Percentiles rank a stretch among this genome's conserved stretches.
Evolutionary conservation across 164 flowering plant species (phyloP).

Genomic region (Nelumbo lutea): DNA sequence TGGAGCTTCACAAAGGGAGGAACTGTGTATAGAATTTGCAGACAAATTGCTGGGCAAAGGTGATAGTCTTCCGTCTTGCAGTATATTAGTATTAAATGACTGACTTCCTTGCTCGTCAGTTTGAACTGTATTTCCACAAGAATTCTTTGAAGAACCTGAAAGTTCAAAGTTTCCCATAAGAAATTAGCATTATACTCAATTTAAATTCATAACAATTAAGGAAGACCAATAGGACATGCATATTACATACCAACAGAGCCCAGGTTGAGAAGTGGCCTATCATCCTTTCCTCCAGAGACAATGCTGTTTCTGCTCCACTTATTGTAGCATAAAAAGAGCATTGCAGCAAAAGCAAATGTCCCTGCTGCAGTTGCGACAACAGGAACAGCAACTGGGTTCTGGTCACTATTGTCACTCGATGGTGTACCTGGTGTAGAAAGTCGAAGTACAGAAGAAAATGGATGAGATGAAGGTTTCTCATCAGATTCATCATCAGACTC

Average conservation of each 20-base stretch:
- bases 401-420: constrained; percentile 12
- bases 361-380: constrained; percentile 65
- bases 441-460: constrained; percentile 19
- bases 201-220: neutral
- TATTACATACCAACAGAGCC: neutral
- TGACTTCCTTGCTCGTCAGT: constrained; percentile 35
- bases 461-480: constrained; percentile 16
- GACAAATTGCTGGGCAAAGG: constrained; percentile 25
- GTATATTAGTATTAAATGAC: constrained; percentile 21
- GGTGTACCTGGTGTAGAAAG: constrained; percentile 16
- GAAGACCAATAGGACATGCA: neutral
- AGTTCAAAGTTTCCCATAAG: constrained; percentile 8
- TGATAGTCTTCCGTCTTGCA: constrained; percentile 19
- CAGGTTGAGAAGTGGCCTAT: neutral
- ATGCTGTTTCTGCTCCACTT: constrained; percentile 28
- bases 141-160: constrained; percentile 67
- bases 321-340: constrained; percentile 49
- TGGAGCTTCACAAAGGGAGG: constrained; percentile 23
- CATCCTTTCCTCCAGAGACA: neutral
- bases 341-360: constrained; percentile 45
- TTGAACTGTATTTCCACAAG: constrained; percentile 36
- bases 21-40: constrained; percentile 16
- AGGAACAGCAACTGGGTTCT: constrained; percentile 44
- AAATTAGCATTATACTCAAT: neutral
- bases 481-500: constrained; percentile 10